phyloP scores from a whole-genome alignment of 164 flowering plant species.

The Chimonanthus praecox region DNA sequence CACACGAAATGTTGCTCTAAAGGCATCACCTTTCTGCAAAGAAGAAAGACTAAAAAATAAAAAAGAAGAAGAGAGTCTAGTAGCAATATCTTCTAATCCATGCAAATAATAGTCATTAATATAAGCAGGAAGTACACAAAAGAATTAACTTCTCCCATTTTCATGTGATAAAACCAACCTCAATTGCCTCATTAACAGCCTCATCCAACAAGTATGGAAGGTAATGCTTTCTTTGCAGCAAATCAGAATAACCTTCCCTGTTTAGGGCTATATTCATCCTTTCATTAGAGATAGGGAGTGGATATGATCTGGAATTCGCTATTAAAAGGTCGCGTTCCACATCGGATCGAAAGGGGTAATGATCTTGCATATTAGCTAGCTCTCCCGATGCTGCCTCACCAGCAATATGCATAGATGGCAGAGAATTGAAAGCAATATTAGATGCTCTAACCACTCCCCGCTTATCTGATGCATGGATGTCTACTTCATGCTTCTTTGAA shows the following conservation, averaged over 20 bases:
- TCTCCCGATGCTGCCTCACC: slow-evolving; percentile 17
- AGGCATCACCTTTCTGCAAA: slow-evolving; percentile 69
- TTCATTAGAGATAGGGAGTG: slow-evolving; percentile 26
- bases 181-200: slow-evolving; percentile 50
- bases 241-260: slow-evolving; percentile 17
- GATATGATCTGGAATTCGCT: slow-evolving; percentile 38
- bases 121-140: not conserved
- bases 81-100: not conserved
- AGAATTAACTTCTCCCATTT: not conserved
- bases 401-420: slow-evolving; percentile 44
- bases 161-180: slow-evolving; percentile 42
- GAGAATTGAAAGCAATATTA: slow-evolving; percentile 36
- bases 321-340: slow-evolving; percentile 5
- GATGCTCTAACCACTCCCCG: slow-evolving; percentile 25
- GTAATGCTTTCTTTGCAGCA: slow-evolving; percentile 32
- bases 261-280: slow-evolving; percentile 12
- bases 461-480: slow-evolving; percentile 16
- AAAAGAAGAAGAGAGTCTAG: not conserved
- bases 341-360: slow-evolving; percentile 12
- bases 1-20: slow-evolving; percentile 67
- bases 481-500: slow-evolving; percentile 18
- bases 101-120: not conserved
- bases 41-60: not conserved
- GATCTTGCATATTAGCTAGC: slow-evolving; percentile 13
- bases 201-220: slow-evolving; percentile 59